Conservation (phyloP, 371 early-diverging fungal genomes). For the Smittium mucronatum region DNA sequence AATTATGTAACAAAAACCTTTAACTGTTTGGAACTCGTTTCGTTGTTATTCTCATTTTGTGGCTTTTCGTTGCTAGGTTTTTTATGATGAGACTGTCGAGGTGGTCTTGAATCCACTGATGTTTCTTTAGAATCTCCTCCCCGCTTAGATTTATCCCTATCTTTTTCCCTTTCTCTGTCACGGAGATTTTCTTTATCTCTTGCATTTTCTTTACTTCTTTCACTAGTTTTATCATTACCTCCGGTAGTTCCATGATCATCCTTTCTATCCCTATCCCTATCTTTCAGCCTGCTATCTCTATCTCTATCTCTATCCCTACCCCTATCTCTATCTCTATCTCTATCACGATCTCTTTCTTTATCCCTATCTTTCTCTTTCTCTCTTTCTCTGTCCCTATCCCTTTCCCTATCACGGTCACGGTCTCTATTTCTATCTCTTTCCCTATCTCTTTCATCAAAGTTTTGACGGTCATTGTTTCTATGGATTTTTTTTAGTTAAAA, state of each 20-base stretch:
- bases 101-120: not conserved
- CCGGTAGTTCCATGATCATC: not conserved
- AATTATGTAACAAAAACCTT: no score
- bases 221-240: not conserved
- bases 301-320: slow-evolving; percentile 8
- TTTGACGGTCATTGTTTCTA: no score
- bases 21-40: not conserved
- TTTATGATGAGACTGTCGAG: not conserved
- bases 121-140: no score
- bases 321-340: slow-evolving; percentile 8
- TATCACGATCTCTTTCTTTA: slow-evolving; percentile 2
- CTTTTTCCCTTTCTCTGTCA: not conserved
- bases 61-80: not conserved
- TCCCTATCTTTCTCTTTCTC: not conserved
- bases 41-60: not conserved
- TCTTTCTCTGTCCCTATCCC: no score
- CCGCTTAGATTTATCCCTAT: not conserved
- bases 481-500: no score
- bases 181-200: not conserved
- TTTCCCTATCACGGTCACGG: no score
- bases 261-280: not conserved
- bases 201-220: not conserved
- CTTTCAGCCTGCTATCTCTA: not conserved
- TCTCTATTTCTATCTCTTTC: no score
- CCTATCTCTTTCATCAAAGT: no score